These are phyloP conservation scores for Domatiomyces globalis DNA, from an alignment of 2,329 filamentous ascomycete genomes.

Conservation along the genomic window DNA sequence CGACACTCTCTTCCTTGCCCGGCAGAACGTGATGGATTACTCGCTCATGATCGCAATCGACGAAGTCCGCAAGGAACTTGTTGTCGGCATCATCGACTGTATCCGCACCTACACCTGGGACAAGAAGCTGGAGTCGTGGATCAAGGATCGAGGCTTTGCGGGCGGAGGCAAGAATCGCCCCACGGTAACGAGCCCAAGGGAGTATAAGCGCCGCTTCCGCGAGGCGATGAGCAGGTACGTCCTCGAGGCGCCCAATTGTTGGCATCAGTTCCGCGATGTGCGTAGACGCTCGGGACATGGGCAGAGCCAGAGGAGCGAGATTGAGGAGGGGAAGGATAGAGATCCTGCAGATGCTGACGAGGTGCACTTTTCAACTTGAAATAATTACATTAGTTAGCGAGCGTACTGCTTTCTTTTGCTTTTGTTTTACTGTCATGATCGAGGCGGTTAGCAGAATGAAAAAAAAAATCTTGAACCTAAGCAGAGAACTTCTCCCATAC, in stretches of 20 bases:
- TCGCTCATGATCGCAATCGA: constrained; percentile 97
- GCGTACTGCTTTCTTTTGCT: no score
- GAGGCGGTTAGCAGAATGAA: no score
- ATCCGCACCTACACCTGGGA: constrained; percentile 99
- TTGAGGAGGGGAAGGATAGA: neutral
- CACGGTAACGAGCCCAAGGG: constrained; percentile 91
- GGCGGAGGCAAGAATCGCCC: constrained; percentile 68
- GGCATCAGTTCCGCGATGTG: constrained; percentile 28
- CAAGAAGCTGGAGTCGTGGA: constrained; percentile 99
- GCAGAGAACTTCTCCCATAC: no score
- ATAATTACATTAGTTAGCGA: no score
- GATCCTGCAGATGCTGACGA: no score
- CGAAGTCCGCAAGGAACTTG: constrained; percentile 73
- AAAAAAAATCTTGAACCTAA: no score
- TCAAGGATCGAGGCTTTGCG: constrained; percentile 78
- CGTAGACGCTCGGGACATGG: neutral
- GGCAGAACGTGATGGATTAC: constrained; percentile 98
- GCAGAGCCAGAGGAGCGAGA: neutral
- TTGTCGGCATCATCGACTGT: constrained; percentile 96
- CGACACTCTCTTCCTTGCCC: constrained; percentile 84
- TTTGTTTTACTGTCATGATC: no score
- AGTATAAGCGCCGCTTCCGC: constrained; percentile 90
- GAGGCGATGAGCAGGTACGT: constrained; percentile 89
- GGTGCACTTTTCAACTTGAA: no score
- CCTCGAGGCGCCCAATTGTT: constrained; percentile 36